These are phyloP conservation scores for Lecanosticta acicola DNA, from an alignment of 2,329 filamentous ascomycete genomes.

Conservation along the genomic window DNA sequence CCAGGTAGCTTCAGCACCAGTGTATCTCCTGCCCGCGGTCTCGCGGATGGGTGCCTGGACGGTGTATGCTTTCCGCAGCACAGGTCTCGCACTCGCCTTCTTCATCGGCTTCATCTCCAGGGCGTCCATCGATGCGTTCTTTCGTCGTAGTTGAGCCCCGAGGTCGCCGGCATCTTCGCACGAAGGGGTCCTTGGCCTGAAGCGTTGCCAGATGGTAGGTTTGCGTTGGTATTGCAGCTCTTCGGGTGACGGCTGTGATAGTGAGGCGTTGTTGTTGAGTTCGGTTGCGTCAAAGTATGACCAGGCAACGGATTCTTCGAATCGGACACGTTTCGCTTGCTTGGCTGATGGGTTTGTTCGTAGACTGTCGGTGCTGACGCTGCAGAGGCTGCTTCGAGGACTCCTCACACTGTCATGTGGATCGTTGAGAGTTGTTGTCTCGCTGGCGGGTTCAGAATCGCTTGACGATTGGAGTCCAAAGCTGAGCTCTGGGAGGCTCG, in stretches of 20 bases:
- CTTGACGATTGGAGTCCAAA: background rate
- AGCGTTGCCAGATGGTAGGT: constrained; percentile 6
- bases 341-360: constrained; percentile 1
- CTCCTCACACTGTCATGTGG: constrained; percentile 6
- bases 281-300: constrained; percentile 10
- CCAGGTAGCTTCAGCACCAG: constrained; percentile 6
- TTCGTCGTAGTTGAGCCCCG: background rate
- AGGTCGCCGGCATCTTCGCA: constrained; percentile 1
- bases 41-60: constrained; percentile 8
- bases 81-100: background rate
- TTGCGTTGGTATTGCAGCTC: background rate
- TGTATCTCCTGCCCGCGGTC: constrained; percentile 9
- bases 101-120: constrained; percentile 1
- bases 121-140: background rate
- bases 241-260: background rate
- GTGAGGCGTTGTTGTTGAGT: background rate
- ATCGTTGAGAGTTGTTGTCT: constrained; percentile 11
- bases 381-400: constrained; percentile 10
- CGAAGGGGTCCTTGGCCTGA: constrained; percentile 10
- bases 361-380: constrained; percentile 9
- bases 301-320: constrained; percentile 12
- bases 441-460: constrained; percentile 1
- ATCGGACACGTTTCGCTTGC: constrained; percentile 11
- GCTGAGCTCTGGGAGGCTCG: background rate
- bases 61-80: constrained; percentile 5